Percentiles rank a stretch among this genome's conserved stretches.
Conservation (phyloP, 805 yeast species). For the Candida endomychidarum region DNA sequence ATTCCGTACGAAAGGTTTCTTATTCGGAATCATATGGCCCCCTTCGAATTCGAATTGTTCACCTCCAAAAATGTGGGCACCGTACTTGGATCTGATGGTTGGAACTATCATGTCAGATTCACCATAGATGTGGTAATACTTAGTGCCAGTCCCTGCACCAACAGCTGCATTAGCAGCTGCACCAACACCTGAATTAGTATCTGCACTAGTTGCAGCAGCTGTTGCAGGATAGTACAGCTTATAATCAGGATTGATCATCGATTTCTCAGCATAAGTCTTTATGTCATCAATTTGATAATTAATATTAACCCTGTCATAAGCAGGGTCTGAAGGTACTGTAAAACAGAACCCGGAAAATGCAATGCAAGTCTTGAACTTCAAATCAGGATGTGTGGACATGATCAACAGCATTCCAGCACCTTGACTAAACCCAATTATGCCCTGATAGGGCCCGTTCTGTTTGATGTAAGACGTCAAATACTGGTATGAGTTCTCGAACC, state of each 20-base stretch:
- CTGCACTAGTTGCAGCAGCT: too few species aligned
- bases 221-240: conserved; percentile 23
- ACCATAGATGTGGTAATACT: conserved; percentile 31
- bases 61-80: conserved; percentile 21
- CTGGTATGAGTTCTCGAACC: conserved; percentile 28
- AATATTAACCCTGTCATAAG: conserved; percentile 14
- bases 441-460: conserved; percentile 42
- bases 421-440: conserved; percentile 43
- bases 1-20: conserved; percentile 19
- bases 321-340: conserved; percentile 23
- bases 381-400: conserved; percentile 21
- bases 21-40: conserved; percentile 37
- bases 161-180: too few species aligned
- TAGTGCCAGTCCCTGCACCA: conserved; percentile 18
- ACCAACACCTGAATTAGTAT: conserved; percentile 5
- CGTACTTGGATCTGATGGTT: conserved; percentile 26
- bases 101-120: conserved; percentile 34
- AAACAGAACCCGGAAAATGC: conserved; percentile 35
- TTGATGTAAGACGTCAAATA: conserved; percentile 28
- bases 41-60: conserved; percentile 31
- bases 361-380: conserved; percentile 29
- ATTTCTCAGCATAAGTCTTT: conserved; percentile 21
- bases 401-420: conserved; percentile 42
- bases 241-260: conserved; percentile 20
- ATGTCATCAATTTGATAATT: conserved; percentile 24